Percentiles rank a stretch among this genome's conserved stretches.
These are phyloP conservation scores for Claviceps fusiformis DNA, from an alignment of 2,329 filamentous ascomycete species.

Conservation along the genomic window DNA sequence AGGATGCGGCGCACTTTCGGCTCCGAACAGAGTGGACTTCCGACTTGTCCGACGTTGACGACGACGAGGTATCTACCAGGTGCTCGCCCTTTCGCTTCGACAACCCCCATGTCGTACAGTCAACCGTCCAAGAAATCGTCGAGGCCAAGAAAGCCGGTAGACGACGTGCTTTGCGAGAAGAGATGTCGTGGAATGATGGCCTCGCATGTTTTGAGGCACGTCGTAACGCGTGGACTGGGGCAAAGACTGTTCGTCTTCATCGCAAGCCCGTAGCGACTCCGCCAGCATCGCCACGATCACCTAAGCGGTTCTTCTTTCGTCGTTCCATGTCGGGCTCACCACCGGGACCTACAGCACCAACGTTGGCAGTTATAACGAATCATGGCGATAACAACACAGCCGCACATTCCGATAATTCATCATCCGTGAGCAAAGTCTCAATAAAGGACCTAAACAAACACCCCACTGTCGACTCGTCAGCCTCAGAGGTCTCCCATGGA, in stretches of 20 bases:
- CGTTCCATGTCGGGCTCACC: slow-evolving; percentile 30
- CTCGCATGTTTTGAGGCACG: slow-evolving; percentile 65
- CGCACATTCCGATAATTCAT: slow-evolving; percentile 27
- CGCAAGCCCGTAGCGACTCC: slow-evolving; percentile 29
- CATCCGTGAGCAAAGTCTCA: slow-evolving; percentile 26
- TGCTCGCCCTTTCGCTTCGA: slow-evolving; percentile 40
- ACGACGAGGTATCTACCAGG: slow-evolving; percentile 25
- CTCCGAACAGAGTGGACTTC: slow-evolving; percentile 43
- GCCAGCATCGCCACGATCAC: slow-evolving; percentile 30
- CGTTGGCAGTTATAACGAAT: slow-evolving; percentile 11
- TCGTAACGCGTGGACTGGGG: slow-evolving; percentile 76
- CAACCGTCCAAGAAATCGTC: slow-evolving; percentile 25
- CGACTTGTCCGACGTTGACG: slow-evolving; percentile 39
- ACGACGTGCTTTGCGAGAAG: slow-evolving; percentile 44
- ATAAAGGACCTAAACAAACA: slow-evolving; percentile 19
- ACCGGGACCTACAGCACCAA: slow-evolving; percentile 14
- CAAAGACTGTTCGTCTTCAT: slow-evolving; percentile 43
- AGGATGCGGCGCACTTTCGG: slow-evolving; percentile 36
- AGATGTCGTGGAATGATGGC: slow-evolving; percentile 68
- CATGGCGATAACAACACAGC: slow-evolving; percentile 21
- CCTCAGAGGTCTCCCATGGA: slow-evolving; percentile 11
- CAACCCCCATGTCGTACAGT: slow-evolving; percentile 32
- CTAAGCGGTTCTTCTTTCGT: slow-evolving; percentile 37
- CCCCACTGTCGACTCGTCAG: slow-evolving; percentile 20
- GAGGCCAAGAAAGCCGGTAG: slow-evolving; percentile 40